Conservation (phyloP, 2,329 filamentous ascomycete genomes). For the Xylaria sp. region DNA sequence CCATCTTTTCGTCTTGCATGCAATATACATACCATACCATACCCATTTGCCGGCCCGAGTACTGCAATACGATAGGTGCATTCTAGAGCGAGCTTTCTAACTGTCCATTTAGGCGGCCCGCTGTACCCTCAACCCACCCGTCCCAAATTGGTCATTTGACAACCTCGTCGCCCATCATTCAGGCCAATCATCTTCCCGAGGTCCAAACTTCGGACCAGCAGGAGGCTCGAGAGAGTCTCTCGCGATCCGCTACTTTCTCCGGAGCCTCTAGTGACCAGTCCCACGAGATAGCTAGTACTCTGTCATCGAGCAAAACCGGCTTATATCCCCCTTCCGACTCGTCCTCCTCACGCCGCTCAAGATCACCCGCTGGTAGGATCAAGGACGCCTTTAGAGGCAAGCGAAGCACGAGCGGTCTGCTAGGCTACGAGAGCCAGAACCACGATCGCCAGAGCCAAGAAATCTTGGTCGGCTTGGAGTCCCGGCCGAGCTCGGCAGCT, state of each 20-base stretch:
- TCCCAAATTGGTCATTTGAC: conserved; percentile 73
- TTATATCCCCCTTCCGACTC: conserved; percentile 51
- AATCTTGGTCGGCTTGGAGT: conserved; percentile 28
- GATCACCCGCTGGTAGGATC: conserved; percentile 73
- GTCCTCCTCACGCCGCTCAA: conserved; percentile 60
- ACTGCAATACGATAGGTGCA: not conserved
- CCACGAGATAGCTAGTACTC: conserved; percentile 39
- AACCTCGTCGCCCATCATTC: conserved; percentile 70
- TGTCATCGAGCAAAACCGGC: conserved; percentile 44
- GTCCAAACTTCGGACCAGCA: conserved; percentile 47
- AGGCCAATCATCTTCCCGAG: conserved; percentile 58
- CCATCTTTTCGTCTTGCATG: not conserved
- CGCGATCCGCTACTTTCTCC: conserved; percentile 48
- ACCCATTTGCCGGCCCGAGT: not conserved
- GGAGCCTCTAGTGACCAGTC: conserved; percentile 40
- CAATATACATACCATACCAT: too few species aligned
- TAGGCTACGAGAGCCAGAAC: conserved; percentile 49
- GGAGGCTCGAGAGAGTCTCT: conserved; percentile 33
- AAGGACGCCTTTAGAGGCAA: conserved; percentile 72
- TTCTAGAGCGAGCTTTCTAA: conserved; percentile 13
- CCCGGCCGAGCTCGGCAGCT: conserved; percentile 30
- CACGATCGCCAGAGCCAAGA: conserved; percentile 27
- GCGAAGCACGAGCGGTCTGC: conserved; percentile 52
- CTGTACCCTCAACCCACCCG: conserved; percentile 61
- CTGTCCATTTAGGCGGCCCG: conserved; percentile 47